Evolutionary conservation across 768 basidiomycete species (phyloP).

Genomic region (Daedalea quercina): DNA sequence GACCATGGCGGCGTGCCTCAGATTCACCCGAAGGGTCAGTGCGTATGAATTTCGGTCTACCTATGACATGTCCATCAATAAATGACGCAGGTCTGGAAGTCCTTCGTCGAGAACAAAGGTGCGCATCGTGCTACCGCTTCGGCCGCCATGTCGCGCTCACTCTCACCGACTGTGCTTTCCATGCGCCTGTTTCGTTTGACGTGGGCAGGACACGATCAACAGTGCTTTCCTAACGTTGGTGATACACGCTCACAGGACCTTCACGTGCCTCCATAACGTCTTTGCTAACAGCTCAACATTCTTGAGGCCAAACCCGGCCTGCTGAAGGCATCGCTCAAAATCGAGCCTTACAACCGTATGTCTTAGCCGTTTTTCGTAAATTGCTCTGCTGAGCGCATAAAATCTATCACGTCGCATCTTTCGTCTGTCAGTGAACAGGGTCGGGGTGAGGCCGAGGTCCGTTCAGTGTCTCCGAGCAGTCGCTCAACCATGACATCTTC

Average conservation of each 20-base stretch:
- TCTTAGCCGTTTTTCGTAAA: not conserved
- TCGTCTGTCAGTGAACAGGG: constrained; percentile 59
- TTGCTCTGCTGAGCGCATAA: too few relatives aligned
- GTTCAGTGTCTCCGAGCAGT: not conserved
- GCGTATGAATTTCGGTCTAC: not conserved
- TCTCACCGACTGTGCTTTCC: constrained; percentile 5
- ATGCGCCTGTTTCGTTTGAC: not conserved
- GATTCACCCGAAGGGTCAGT: constrained; percentile 59
- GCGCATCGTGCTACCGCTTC: not conserved
- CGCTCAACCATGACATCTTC: not conserved
- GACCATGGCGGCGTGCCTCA: constrained; percentile 59
- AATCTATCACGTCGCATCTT: not conserved
- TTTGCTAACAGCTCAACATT: constrained; percentile 49
- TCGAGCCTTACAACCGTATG: constrained; percentile 72
- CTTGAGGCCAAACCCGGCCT: constrained; percentile 63
- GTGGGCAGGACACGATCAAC: constrained; percentile 64
- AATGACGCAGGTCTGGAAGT: constrained; percentile 64
- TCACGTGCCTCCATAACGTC: not conserved
- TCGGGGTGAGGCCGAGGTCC: constrained; percentile 49
- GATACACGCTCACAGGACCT: not conserved
- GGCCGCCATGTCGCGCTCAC: not conserved
- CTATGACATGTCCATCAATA: not conserved
- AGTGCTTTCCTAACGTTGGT: constrained; percentile 72
- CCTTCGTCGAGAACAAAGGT: constrained; percentile 74
- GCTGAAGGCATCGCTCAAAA: constrained; percentile 61